Evolutionary conservation across 495 filamentous ascomycete genomes (phyloP).

Genomic region (Aspergillus haitiensis): DNA sequence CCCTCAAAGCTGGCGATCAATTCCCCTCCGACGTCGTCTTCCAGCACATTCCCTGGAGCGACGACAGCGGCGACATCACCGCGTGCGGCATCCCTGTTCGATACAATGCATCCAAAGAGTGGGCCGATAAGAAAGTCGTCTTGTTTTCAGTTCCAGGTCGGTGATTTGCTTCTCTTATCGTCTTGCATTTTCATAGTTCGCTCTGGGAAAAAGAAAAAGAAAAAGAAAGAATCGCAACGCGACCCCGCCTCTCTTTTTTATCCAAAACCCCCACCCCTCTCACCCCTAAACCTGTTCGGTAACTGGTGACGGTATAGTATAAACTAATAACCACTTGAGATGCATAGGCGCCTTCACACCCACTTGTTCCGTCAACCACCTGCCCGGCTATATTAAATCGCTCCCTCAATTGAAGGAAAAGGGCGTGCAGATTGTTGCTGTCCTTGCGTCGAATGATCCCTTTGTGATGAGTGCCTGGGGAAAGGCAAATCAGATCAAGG

Average conservation of each 20-base stretch:
- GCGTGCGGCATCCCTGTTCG: constrained; percentile 72
- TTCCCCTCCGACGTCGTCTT: constrained; percentile 81
- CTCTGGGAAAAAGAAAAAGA: too few relatives aligned
- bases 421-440: constrained; percentile 80
- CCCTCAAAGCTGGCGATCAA: constrained; percentile 69
- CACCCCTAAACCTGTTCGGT: too few relatives aligned
- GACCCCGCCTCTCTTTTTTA: too few relatives aligned
- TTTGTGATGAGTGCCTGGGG: constrained; percentile 95
- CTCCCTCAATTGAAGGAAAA: constrained; percentile 69
- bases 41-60: constrained; percentile 69
- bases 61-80: constrained; percentile 63
- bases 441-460: constrained; percentile 83
- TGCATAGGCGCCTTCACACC: constrained; percentile 82
- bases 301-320: neutral
- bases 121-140: constrained; percentile 83
- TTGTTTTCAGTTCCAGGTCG: constrained; percentile 80
- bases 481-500: constrained; percentile 81
- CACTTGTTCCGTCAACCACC: constrained; percentile 79
- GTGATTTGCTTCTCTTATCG: constrained; percentile 9
- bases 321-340: neutral
- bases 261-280: too few relatives aligned
- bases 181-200: neutral
- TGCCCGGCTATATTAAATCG: constrained; percentile 80
- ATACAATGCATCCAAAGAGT: constrained; percentile 83
- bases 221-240: neutral